A percentile compares a stretch with the other conserved stretches of the same genome.
phyloP scores from a whole-genome alignment of 495 filamentous ascomycete species.

The Aspergillus mulundensis region DNA sequence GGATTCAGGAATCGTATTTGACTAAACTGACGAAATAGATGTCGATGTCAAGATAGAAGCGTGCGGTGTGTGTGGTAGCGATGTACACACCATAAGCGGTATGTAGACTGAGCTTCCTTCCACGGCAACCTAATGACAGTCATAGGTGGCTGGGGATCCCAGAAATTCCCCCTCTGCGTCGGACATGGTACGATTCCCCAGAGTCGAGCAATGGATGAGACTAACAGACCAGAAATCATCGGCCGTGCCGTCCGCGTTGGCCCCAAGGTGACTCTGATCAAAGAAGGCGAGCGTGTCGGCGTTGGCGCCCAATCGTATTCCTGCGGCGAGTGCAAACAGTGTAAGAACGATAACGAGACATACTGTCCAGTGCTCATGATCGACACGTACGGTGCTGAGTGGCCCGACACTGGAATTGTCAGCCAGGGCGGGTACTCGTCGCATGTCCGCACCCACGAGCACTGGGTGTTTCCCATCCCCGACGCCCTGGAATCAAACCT shows the following conservation, averaged over 20 bases:
- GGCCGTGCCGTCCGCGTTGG: conserved; percentile 70
- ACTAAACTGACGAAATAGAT: conserved; percentile 37
- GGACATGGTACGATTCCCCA: conserved; percentile 50
- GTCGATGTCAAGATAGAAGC: conserved; percentile 68
- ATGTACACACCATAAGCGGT: conserved; percentile 72
- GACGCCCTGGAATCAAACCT: conserved; percentile 59
- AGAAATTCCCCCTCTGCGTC: conserved; percentile 64
- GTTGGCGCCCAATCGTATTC: conserved; percentile 74
- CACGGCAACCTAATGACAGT: conserved; percentile 6
- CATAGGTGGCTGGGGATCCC: conserved; percentile 65
- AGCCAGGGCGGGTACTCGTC: conserved; percentile 64
- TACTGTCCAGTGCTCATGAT: conserved; percentile 62
- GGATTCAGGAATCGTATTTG: background rate
- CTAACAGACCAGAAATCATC: conserved; percentile 52
- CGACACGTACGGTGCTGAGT: conserved; percentile 64
- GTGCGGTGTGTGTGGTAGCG: conserved; percentile 77
- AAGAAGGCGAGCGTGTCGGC: conserved; percentile 73
- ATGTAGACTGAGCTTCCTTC: background rate
- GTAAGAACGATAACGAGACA: conserved; percentile 71
- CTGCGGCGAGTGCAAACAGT: conserved; percentile 65
- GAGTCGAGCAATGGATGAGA: background rate
- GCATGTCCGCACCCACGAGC: conserved; percentile 68
- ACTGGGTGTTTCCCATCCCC: conserved; percentile 66
- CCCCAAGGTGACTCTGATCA: conserved; percentile 58
- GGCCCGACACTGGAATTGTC: conserved; percentile 58